Percentiles rank a stretch among this genome's conserved stretches.
These are phyloP conservation scores for Claviceps sp. DNA, from an alignment of 2,329 filamentous ascomycete species.

Conservation along the genomic window DNA sequence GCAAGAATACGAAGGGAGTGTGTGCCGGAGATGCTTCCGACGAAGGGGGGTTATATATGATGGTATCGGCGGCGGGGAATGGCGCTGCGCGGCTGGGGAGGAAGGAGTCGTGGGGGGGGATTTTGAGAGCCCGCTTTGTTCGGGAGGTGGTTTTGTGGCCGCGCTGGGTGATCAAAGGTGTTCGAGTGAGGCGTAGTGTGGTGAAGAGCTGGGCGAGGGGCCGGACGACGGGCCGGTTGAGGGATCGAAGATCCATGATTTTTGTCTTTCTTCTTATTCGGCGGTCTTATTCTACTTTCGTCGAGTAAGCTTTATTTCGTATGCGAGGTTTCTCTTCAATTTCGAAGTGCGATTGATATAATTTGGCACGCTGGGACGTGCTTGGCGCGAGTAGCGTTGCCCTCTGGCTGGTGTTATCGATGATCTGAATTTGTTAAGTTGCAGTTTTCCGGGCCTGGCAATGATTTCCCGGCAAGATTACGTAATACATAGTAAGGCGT, in stretches of 20 bases:
- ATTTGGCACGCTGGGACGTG: neutral
- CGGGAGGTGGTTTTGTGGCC: constrained; percentile 39
- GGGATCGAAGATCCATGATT: constrained; percentile 22
- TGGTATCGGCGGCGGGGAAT: constrained; percentile 22
- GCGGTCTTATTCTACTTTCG: neutral
- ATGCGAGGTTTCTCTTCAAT: too few relatives aligned
- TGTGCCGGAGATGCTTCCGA: constrained; percentile 44
- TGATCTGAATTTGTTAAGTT: neutral
- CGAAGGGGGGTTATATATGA: constrained; percentile 45
- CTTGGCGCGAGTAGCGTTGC: neutral
- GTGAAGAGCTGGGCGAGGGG: constrained; percentile 21
- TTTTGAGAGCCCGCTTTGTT: constrained; percentile 43
- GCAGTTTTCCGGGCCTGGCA: neutral
- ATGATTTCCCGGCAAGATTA: neutral
- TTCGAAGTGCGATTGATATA: neutral
- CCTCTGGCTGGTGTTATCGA: neutral
- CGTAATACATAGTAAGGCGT: neutral
- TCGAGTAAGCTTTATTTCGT: too few relatives aligned
- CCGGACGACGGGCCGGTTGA: constrained; percentile 22
- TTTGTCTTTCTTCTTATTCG: neutral
- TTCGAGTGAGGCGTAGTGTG: constrained; percentile 10
- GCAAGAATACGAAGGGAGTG: constrained; percentile 55
- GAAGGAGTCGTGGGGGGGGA: constrained; percentile 49
- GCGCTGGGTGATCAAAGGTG: constrained; percentile 16
- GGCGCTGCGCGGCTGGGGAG: constrained; percentile 23